phyloP scores from a whole-genome alignment of 306 rosid genomes.

The Astragalus glycyphyllos region DNA sequence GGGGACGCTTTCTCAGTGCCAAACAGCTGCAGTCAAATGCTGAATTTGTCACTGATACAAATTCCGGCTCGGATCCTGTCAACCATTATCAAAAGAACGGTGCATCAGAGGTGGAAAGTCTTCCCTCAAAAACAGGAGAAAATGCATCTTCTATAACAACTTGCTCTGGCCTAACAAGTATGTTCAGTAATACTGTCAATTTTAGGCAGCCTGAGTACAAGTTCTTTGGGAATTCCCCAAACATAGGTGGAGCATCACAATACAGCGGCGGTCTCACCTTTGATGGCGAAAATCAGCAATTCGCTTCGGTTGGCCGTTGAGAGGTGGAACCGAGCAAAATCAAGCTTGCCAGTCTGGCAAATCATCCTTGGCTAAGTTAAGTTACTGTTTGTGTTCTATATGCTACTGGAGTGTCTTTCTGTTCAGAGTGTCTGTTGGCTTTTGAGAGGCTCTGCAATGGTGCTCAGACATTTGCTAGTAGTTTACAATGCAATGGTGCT shows the following conservation, averaged over 20 bases:
- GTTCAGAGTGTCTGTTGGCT: not conserved
- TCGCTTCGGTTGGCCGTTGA: slow-evolving; percentile 65
- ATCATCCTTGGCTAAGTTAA: slow-evolving; percentile 92
- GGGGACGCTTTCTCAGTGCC: slow-evolving; percentile 86
- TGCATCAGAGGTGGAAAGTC: slow-evolving; percentile 42
- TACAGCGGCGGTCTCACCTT: slow-evolving; percentile 58
- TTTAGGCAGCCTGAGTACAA: slow-evolving; percentile 54
- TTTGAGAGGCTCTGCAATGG: slow-evolving; percentile 25
- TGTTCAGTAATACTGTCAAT: slow-evolving; percentile 44
- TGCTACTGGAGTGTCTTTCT: slow-evolving; percentile 21
- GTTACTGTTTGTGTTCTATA: slow-evolving; percentile 33
- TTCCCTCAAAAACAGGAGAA: slow-evolving; percentile 47
- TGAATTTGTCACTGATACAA: slow-evolving; percentile 4
- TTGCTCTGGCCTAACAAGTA: slow-evolving; percentile 56
- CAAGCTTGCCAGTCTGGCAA: slow-evolving; percentile 66
- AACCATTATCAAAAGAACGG: slow-evolving; percentile 46
- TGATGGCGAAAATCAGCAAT: slow-evolving; percentile 58
- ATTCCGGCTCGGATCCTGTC: slow-evolving; percentile 28
- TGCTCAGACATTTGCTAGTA: slow-evolving; percentile 35
- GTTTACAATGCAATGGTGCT: slow-evolving; percentile 32
- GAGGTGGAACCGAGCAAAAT: slow-evolving; percentile 30
- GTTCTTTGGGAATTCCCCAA: slow-evolving; percentile 52
- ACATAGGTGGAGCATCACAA: slow-evolving; percentile 55
- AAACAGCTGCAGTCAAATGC: slow-evolving; percentile 58
- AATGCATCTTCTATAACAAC: slow-evolving; percentile 47